Conservation (phyloP, 768 basidiomycete species). For the Lactarius vividus region DNA sequence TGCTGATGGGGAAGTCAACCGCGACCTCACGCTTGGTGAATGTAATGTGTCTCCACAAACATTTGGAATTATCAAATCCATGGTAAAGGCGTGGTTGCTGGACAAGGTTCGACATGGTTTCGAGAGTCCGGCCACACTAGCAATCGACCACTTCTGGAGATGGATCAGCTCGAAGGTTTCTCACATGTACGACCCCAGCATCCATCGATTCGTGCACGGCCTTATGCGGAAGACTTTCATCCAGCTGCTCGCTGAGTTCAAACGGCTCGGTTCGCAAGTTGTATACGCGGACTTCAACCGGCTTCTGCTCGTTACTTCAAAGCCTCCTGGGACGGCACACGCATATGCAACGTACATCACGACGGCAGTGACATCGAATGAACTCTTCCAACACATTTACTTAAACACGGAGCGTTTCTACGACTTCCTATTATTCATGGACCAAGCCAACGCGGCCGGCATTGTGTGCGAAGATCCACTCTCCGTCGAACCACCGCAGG, state of each 20-base stretch:
- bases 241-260: constrained; percentile 95
- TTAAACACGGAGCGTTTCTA: constrained; percentile 86
- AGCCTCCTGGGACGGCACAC: constrained; percentile 91
- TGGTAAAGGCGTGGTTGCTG: constrained; percentile 89
- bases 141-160: constrained; percentile 94
- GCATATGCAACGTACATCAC: constrained; percentile 96
- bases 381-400: constrained; percentile 91
- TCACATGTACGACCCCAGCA: constrained; percentile 85
- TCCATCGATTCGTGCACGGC: constrained; percentile 91
- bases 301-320: constrained; percentile 88
- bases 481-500: constrained; percentile 63
- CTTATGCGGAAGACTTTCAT: constrained; percentile 98
- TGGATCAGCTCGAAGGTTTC: constrained; percentile 89
- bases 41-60: constrained; percentile 84
- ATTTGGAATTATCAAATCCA: constrained; percentile 78
- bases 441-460: constrained; percentile 87
- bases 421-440: constrained; percentile 95
- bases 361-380: constrained; percentile 89
- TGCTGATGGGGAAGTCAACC: constrained; percentile 58
- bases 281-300: constrained; percentile 92
- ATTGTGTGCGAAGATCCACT: constrained; percentile 81
- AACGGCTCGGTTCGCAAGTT: constrained; percentile 88
- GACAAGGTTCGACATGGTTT: constrained; percentile 75
- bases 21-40: constrained; percentile 84
- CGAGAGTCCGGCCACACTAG: constrained; percentile 61